Evolutionary conservation across 768 basidiomycete genomes (phyloP).

Genomic region (Xanthoconium purpureum): DNA sequence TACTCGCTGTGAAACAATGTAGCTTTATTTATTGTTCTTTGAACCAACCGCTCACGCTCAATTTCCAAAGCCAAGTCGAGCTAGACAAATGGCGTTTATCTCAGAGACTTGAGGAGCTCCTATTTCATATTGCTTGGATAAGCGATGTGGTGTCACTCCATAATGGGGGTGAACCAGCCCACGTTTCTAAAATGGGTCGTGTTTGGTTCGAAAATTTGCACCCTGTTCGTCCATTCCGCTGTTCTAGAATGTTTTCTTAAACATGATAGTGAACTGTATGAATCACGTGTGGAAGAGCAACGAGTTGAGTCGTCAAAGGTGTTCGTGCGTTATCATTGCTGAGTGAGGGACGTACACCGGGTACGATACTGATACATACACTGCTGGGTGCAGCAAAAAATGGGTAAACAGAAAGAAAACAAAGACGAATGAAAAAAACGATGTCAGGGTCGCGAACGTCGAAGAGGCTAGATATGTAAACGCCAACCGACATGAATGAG

Average conservation of each 20-base stretch:
- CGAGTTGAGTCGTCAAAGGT: slow-evolving; percentile 1
- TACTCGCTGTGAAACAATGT: neutral
- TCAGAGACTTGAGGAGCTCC: neutral
- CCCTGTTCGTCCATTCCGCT: neutral
- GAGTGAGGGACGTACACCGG: slow-evolving; percentile 29
- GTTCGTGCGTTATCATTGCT: slow-evolving; percentile 1
- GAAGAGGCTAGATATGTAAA: slow-evolving; percentile 28
- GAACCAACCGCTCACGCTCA: neutral
- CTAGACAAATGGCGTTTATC: neutral
- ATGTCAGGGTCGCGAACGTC: slow-evolving; percentile 18
- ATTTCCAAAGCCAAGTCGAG: neutral
- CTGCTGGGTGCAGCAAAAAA: slow-evolving; percentile 15
- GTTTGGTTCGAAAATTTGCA: neutral
- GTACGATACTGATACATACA: slow-evolving; percentile 38
- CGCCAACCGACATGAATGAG: slow-evolving; percentile 18
- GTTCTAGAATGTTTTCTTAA: slow-evolving; percentile 8
- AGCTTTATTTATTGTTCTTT: neutral
- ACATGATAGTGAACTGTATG: neutral
- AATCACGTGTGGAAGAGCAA: slow-evolving; percentile 3
- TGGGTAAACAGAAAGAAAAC: neutral
- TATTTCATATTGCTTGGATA: neutral
- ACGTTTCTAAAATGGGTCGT: neutral
- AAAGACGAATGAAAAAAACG: slow-evolving; percentile 10
- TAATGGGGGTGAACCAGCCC: neutral
- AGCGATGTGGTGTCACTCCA: neutral